phyloP scores from a whole-genome alignment of 192 early-diverging fungal genomes.

The Linnemannia zychae region DNA sequence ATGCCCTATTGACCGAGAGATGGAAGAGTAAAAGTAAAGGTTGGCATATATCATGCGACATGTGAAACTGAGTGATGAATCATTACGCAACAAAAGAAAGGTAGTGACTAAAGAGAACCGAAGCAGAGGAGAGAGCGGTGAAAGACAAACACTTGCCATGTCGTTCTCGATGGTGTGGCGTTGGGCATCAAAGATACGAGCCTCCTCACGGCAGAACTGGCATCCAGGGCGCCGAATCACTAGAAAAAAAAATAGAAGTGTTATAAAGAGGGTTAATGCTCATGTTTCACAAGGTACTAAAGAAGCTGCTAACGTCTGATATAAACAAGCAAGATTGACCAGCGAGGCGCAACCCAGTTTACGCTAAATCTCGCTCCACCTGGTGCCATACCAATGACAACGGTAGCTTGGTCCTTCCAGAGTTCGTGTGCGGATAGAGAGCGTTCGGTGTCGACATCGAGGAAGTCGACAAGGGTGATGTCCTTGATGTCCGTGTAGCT shows the following conservation, averaged over 20 bases:
- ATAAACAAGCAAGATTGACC: too few species aligned
- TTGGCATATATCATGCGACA: neutral
- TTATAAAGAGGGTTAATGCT: neutral
- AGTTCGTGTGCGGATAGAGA: slow-evolving; percentile 20
- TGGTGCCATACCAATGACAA: slow-evolving; percentile 52
- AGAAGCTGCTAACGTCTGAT: too few species aligned
- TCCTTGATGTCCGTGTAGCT: slow-evolving; percentile 38
- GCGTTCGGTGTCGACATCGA: slow-evolving; percentile 10
- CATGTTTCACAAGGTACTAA: neutral
- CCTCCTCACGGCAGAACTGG: slow-evolving; percentile 65
- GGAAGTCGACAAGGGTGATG: slow-evolving; percentile 26
- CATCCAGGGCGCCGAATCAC: slow-evolving; percentile 65
- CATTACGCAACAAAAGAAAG: neutral
- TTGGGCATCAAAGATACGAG: slow-evolving; percentile 40
- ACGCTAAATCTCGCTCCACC: too few species aligned
- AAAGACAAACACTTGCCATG: slow-evolving; percentile 30
- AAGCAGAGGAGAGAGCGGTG: too few species aligned
- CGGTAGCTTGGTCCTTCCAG: slow-evolving; percentile 42
- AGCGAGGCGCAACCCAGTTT: too few species aligned
- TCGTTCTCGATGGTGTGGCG: slow-evolving; percentile 45
- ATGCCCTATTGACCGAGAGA: slow-evolving; percentile 36
- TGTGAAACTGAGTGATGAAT: neutral
- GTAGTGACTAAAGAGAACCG: neutral
- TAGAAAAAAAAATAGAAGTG: neutral
- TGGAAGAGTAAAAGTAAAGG: neutral